These are phyloP conservation scores for Solanum dulcamara DNA, from an alignment of 257 asterid species.

Conservation along the genomic window DNA sequence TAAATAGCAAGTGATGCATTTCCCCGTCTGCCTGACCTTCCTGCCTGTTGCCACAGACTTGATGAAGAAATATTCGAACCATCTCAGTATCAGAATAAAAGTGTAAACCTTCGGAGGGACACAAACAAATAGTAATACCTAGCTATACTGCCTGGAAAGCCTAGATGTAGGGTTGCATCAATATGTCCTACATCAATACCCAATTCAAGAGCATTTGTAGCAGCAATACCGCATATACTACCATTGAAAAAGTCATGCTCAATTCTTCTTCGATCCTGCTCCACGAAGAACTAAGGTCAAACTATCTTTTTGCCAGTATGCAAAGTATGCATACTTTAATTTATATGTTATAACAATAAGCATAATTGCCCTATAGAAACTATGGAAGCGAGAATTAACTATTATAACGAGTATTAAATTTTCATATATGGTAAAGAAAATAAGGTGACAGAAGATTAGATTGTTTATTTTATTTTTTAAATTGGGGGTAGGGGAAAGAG, in stretches of 20 bases:
- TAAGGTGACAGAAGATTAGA: not conserved
- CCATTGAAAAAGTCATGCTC: constrained; percentile 77
- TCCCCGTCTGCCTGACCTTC: constrained; percentile 95
- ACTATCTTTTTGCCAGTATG: not conserved
- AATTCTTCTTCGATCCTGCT: constrained; percentile 85
- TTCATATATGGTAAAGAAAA: not conserved
- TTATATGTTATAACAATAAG: not conserved
- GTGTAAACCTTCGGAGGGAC: not conserved
- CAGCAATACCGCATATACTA: constrained; percentile 72
- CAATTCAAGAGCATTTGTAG: constrained; percentile 95
- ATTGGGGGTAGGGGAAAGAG: not conserved
- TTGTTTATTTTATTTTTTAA: not conserved
- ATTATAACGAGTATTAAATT: not conserved
- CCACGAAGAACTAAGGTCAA: constrained; percentile 17
- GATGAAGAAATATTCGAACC: not conserved
- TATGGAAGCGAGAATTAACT: not conserved
- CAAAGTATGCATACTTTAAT: not conserved
- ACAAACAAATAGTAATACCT: constrained; percentile 36
- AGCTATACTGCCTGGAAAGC: constrained; percentile 95
- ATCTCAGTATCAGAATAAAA: not conserved
- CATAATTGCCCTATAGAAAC: not conserved
- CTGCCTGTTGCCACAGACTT: constrained; percentile 98
- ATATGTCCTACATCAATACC: constrained; percentile 97
- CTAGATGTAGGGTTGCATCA: constrained; percentile 91
- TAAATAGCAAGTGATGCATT: constrained; percentile 79